Percentiles rank a stretch among this genome's conserved stretches.
Conservation (phyloP, 176 grass and related monocot genomes). For the Oryza rufipogon region DNA sequence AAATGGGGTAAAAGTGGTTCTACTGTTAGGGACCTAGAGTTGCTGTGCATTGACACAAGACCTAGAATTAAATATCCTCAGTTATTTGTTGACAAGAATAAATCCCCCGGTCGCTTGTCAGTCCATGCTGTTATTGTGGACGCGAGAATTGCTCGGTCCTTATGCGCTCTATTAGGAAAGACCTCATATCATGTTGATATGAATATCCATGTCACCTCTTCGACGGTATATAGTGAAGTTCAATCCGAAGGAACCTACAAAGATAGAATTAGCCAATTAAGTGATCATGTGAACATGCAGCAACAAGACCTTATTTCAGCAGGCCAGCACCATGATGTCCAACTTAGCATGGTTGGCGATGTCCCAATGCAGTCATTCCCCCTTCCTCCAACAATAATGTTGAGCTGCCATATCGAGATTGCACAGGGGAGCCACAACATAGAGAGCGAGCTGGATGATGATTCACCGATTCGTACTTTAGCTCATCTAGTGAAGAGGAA, state of each 20-base stretch:
- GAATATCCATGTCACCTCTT: not conserved
- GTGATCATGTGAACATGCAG: not conserved
- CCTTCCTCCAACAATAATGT: not conserved
- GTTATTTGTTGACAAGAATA: not conserved
- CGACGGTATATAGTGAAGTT: not conserved
- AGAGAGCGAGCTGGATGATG: not conserved
- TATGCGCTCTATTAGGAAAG: rapidly evolving
- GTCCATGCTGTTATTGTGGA: not conserved
- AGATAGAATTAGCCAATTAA: not conserved
- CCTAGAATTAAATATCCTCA: not conserved
- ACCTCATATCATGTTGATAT: not conserved
- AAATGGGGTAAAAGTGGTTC: rapidly evolving
- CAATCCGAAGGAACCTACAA: not conserved
- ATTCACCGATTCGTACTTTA: rapidly evolving
- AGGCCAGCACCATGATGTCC: not conserved
- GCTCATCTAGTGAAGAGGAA: rapidly evolving
- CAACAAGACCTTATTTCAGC: not conserved
- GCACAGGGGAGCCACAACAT: not conserved
- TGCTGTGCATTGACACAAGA: conserved; percentile 11
- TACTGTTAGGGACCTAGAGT: not conserved
- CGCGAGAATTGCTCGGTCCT: not conserved
- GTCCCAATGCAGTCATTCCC: not conserved
- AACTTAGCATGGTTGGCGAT: not conserved
- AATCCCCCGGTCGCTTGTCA: not conserved
- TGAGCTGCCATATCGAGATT: conserved; percentile 28